A percentile compares a stretch with the other conserved stretches of the same genome.
phyloP scores from a whole-genome alignment of 139 green algal species.

The Coelastrella sp. region DNA sequence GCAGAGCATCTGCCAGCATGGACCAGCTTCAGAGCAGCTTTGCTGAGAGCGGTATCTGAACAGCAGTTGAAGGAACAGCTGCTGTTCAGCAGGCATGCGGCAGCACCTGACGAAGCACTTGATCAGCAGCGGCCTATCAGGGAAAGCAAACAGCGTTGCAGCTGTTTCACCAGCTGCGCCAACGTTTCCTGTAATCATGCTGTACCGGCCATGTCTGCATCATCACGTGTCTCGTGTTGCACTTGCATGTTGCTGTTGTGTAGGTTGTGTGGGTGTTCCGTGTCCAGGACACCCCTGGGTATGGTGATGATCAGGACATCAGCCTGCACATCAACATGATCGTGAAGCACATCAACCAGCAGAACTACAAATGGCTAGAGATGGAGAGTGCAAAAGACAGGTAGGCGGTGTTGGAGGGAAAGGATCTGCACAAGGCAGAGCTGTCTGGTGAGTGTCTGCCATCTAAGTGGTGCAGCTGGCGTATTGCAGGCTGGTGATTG shows the following conservation, averaged over 20 bases:
- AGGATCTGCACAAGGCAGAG: no score
- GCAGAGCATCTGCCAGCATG: neutral
- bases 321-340: conserved; percentile 46
- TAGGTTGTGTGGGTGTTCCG: conserved; percentile 78
- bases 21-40: no score
- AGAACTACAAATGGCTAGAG: conserved; percentile 49
- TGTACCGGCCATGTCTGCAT: neutral
- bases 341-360: conserved; percentile 23
- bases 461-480: no score
- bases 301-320: conserved; percentile 71
- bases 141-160: no score
- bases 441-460: no score
- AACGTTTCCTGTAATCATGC: neutral
- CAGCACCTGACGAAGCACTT: no score
- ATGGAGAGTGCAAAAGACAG: conserved; percentile 43
- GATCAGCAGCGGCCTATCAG: no score
- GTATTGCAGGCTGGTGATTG: no score
- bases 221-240: neutral
- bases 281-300: conserved; percentile 79
- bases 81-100: no score
- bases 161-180: neutral
- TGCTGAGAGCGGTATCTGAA: no score
- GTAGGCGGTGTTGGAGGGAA: neutral
- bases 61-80: no score
- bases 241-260: conserved; percentile 36